These are phyloP conservation scores for Thozetella sp. DNA, from an alignment of 495 filamentous ascomycete genomes.

Conservation along the genomic window DNA sequence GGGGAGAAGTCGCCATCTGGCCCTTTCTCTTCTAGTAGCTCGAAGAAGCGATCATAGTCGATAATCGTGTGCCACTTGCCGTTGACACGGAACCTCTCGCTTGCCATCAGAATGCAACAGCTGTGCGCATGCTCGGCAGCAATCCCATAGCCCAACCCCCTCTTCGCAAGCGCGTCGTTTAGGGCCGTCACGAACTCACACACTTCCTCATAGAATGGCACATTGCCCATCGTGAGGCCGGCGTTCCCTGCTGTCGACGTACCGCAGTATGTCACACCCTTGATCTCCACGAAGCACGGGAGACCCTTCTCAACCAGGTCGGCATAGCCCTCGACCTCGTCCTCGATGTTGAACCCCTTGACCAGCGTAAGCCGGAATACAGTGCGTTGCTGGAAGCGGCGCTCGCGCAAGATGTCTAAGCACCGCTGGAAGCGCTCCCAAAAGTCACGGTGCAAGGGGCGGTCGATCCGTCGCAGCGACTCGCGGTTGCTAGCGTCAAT, in stretches of 20 bases:
- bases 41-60: slow-evolving; percentile 87
- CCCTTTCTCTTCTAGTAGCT: slow-evolving; percentile 71
- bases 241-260: slow-evolving; percentile 78
- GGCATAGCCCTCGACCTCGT: slow-evolving; percentile 89
- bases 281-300: slow-evolving; percentile 91
- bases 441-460: slow-evolving; percentile 92
- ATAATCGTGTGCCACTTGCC: slow-evolving; percentile 91
- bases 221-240: slow-evolving; percentile 92
- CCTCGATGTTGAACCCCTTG: slow-evolving; percentile 94
- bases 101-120: slow-evolving; percentile 87
- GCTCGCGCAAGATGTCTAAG: slow-evolving; percentile 84
- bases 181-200: slow-evolving; percentile 76
- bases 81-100: slow-evolving; percentile 68
- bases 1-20: slow-evolving; percentile 71
- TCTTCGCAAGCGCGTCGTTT: slow-evolving; percentile 60
- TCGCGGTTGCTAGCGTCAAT: slow-evolving; percentile 95
- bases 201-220: slow-evolving; percentile 92
- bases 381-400: slow-evolving; percentile 80
- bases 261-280: slow-evolving; percentile 96
- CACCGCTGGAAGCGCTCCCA: slow-evolving; percentile 94
- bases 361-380: slow-evolving; percentile 95
- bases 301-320: slow-evolving; percentile 81
- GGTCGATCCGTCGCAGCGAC: slow-evolving; percentile 81
- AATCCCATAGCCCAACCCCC: slow-evolving; percentile 83
- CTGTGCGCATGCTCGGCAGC: slow-evolving; percentile 94